Base-by-base conservation (phyloP, 345 rosid species). In the Populus ilicifolia region DNA sequence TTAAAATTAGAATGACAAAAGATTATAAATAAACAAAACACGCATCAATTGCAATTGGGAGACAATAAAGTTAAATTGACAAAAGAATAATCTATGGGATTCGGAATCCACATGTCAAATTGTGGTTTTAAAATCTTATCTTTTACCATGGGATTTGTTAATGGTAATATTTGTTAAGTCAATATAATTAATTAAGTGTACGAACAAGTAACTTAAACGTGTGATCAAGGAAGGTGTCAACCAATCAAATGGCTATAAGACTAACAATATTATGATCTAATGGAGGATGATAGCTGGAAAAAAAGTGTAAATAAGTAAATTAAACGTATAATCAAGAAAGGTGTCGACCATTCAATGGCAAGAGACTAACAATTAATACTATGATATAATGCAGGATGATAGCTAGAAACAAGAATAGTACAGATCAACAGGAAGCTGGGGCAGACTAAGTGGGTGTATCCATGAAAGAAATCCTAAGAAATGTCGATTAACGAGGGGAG, bases 391-490 rank as follows among this genome's bases (percentile, higher is more conserved):
- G 0, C 12, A 2, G 36, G 5, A 43, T 43, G 46, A 43, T 56
- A 56, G 27, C 62, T 56, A 56, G 27, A n/a, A 3, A 56, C 62
- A 10, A 59, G 70, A 30, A 39, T 18, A 12, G 52, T 25, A 75
- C 65, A 73, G 44, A 73, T 61, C 25, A 7, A 46, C 30, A 69
- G 6, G 36, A 2, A 33, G 29, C 29, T 27, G 21, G 30, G 69
- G 16, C 17, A n/a, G 30, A 66, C 52, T 39, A 18, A 69, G 62
- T 23, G 71, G 38, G 38, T 16, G 67, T 8, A 80, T 73, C 78
- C 67, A 71, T 36, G 76, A 29, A 39, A 75, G 74, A 76, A 83
- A 82, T 86, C 84, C 81, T 5, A 33, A 77, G 69, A 67, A 68
- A 35, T 56, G 84, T 79, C 80, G 73, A 71, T 29, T 48, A 33